Evolutionary conservation across 2,329 filamentous ascomycete species (phyloP).

Genomic region (Aspergillus ochraceoroseus): DNA sequence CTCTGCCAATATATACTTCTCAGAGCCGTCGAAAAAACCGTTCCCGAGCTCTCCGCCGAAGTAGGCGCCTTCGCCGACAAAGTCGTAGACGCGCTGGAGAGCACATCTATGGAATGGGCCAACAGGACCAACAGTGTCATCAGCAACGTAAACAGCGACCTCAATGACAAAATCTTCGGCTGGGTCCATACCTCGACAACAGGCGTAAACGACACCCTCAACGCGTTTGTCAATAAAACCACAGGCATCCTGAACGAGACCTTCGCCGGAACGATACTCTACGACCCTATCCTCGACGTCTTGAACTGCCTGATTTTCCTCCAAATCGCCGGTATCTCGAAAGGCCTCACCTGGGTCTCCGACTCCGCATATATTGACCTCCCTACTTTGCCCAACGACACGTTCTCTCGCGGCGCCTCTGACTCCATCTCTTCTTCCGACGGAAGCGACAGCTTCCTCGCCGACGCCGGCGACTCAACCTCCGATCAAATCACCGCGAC

Average conservation of each 20-base stretch:
- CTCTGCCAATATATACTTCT: slow-evolving; percentile 79
- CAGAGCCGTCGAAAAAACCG: slow-evolving; percentile 64
- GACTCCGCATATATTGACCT: slow-evolving; percentile 80
- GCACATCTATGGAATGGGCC: slow-evolving; percentile 72
- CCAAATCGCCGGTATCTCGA: slow-evolving; percentile 79
- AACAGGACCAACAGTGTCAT: slow-evolving; percentile 69
- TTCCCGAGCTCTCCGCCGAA: slow-evolving; percentile 67
- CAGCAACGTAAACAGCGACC: slow-evolving; percentile 56
- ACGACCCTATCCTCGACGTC: slow-evolving; percentile 71
- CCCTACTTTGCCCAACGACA: slow-evolving; percentile 70
- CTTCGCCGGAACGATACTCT: slow-evolving; percentile 76
- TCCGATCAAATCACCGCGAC: slow-evolving; percentile 77
- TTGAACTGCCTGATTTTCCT: slow-evolving; percentile 81
- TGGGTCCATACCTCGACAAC: slow-evolving; percentile 81
- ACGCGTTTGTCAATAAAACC: slow-evolving; percentile 73
- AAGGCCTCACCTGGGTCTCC: slow-evolving; percentile 88
- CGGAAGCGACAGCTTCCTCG: slow-evolving; percentile 62
- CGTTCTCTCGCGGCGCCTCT: slow-evolving; percentile 74
- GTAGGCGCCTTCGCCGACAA: slow-evolving; percentile 75
- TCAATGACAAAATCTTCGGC: slow-evolving; percentile 80
- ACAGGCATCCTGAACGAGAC: slow-evolving; percentile 65
- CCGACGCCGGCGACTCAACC: slow-evolving; percentile 67
- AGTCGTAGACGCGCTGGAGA: slow-evolving; percentile 66
- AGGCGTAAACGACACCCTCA: slow-evolving; percentile 80
- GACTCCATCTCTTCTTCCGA: slow-evolving; percentile 52